A percentile compares a stretch with the other conserved stretches of the same genome.
Evolutionary conservation across 2,329 filamentous ascomycete genomes (phyloP).

Genomic region (Aureobasidium sp.): DNA sequence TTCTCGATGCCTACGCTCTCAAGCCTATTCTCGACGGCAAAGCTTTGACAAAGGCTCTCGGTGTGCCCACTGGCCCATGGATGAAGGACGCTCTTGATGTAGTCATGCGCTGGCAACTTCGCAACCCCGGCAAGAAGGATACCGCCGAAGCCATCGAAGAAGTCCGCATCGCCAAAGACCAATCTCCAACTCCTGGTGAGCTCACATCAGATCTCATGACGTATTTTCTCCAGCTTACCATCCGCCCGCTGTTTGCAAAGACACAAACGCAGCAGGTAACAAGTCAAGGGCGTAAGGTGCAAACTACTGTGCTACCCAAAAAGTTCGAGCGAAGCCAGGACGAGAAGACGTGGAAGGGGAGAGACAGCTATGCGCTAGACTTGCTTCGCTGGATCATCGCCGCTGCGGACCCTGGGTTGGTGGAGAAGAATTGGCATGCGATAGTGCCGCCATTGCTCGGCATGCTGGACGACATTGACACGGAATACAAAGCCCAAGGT

Average conservation of each 20-base stretch:
- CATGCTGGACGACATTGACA: conserved; percentile 55
- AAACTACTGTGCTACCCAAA: conserved; percentile 32
- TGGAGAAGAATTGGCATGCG: conserved; percentile 55
- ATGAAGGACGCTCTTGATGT: conserved; percentile 70
- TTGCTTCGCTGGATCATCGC: conserved; percentile 54
- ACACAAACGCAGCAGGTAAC: conserved; percentile 48
- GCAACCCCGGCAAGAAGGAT: conserved; percentile 61
- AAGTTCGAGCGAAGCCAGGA: conserved; percentile 25
- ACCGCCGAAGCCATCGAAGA: conserved; percentile 37
- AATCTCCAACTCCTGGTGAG: conserved; percentile 35
- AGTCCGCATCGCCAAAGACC: conserved; percentile 28
- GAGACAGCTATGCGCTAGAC: conserved; percentile 42
- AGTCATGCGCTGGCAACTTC: conserved; percentile 80
- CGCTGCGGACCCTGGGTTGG: conserved; percentile 39
- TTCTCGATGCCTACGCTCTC: conserved; percentile 42
- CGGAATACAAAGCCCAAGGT: conserved; percentile 45
- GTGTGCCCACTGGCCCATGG: conserved; percentile 68
- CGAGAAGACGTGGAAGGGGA: conserved; percentile 52
- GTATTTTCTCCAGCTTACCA: conserved; percentile 52
- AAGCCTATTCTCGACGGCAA: conserved; percentile 60
- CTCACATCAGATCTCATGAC: conserved; percentile 40
- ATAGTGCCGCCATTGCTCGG: conserved; percentile 61
- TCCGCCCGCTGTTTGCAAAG: conserved; percentile 59
- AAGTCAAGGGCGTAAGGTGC: conserved; percentile 47
- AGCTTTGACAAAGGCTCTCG: conserved; percentile 58